phyloP scores from a whole-genome alignment of 331 rosid species.

The Arachis monticola region DNA sequence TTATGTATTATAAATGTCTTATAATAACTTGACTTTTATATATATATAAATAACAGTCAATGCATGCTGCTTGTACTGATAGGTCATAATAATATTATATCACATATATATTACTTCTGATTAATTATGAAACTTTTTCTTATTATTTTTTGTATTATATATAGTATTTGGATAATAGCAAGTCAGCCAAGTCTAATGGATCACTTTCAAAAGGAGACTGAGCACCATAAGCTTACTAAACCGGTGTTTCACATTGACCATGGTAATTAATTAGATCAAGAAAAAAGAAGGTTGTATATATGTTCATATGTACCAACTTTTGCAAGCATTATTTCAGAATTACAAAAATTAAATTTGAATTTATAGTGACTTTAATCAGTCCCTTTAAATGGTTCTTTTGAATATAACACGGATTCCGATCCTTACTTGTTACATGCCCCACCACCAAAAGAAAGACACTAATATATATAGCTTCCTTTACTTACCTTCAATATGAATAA shows the following conservation, averaged over 20 bases:
- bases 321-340: no score
- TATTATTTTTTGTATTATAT: not conserved
- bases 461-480: slow-evolving; percentile 37
- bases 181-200: not conserved
- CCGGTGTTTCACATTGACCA: not conserved
- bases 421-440: not conserved
- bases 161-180: not conserved
- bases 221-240: not conserved
- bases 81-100: not conserved
- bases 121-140: not conserved
- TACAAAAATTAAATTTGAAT: slow-evolving; percentile 35
- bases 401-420: slow-evolving; percentile 31
- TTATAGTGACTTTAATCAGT: slow-evolving; percentile 41
- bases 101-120: not conserved
- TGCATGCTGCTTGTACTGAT: not conserved
- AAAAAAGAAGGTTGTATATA: not conserved
- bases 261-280: not conserved
- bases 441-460: slow-evolving; percentile 6
- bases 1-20: not conserved
- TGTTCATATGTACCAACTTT: no score
- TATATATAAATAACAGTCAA: not conserved
- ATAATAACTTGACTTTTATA: not conserved
- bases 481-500: slow-evolving; percentile 12
- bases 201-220: not conserved
- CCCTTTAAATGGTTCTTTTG: slow-evolving; percentile 37